Evolutionary conservation across 2,329 filamentous ascomycete genomes (phyloP).

Genomic region (Fusarium torreyae): DNA sequence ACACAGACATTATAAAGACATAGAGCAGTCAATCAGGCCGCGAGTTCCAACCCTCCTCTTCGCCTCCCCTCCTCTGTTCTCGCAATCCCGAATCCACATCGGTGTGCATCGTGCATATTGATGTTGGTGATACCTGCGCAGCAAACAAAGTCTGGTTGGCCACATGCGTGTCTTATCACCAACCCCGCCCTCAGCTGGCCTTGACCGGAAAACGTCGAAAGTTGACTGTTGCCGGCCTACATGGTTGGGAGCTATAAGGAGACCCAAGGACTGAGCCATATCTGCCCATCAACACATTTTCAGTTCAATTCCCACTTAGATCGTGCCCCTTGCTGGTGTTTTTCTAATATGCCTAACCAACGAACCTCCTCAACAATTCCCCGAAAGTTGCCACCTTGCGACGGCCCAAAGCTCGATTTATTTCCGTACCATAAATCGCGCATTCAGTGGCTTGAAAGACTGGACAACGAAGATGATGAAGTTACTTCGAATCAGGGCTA

Average conservation of each 20-base stretch:
- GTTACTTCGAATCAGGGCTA: conserved; percentile 25
- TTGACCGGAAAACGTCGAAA: neutral
- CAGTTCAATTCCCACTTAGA: neutral
- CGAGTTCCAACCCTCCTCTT: too few relatives aligned
- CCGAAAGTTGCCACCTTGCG: conserved; percentile 32
- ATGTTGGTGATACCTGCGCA: conserved; percentile 28
- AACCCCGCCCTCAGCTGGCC: neutral
- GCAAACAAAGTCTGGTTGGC: neutral
- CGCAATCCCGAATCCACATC: too few relatives aligned
- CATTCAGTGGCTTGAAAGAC: conserved; percentile 42
- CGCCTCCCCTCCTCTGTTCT: neutral
- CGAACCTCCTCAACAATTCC: neutral
- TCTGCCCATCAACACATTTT: neutral
- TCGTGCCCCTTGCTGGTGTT: neutral
- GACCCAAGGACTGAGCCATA: neutral
- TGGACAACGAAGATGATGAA: conserved; percentile 21
- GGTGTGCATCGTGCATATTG: conserved; percentile 7
- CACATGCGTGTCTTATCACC: conserved; percentile 3
- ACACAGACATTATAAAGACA: too few relatives aligned
- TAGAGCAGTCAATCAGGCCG: neutral
- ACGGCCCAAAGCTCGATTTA: conserved; percentile 33
- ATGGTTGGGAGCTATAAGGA: conserved; percentile 12
- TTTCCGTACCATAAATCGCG: conserved; percentile 36
- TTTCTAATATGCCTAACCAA: conserved; percentile 8
- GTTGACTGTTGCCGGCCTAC: neutral